Percentiles rank a stretch among this genome's conserved stretches.
Conservation (phyloP, 176 grass and related monocot genomes). For the Coix lacrymajobi region DNA sequence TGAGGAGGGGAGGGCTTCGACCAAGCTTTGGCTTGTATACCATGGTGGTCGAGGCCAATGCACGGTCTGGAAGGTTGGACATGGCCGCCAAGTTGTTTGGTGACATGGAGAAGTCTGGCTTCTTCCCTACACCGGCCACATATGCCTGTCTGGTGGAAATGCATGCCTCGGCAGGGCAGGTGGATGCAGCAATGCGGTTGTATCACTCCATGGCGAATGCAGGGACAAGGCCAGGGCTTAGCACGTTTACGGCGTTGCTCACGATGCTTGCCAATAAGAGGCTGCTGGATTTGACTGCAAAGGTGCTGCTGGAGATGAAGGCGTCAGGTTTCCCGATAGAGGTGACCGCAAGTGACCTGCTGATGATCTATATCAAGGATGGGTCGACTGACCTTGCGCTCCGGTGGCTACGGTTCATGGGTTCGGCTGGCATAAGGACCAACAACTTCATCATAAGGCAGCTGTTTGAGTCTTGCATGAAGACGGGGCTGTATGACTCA, state of each 20-base stretch:
- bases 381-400: slow-evolving; percentile 78
- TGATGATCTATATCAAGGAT: slow-evolving; percentile 98
- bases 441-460: slow-evolving; percentile 96
- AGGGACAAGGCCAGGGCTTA: slow-evolving; percentile 71
- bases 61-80: slow-evolving; percentile 68
- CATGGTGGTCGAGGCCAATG: slow-evolving; percentile 85
- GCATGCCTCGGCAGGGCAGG: slow-evolving; percentile 75
- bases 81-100: slow-evolving; percentile 48
- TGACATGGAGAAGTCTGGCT: slow-evolving; percentile 97
- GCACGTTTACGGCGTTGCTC: slow-evolving; percentile 73
- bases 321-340: slow-evolving; percentile 77
- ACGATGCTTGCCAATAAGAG: slow-evolving; percentile 79
- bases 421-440: slow-evolving; percentile 81
- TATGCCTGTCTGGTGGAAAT: slow-evolving; percentile 89
- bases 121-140: slow-evolving; percentile 77
- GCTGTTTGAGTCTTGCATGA: slow-evolving; percentile 96
- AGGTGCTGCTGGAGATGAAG: slow-evolving; percentile 93
- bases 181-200: slow-evolving; percentile 67
- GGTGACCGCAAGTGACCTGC: slow-evolving; percentile 71
- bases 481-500: slow-evolving; percentile 67
- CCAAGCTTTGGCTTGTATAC: slow-evolving; percentile 83
- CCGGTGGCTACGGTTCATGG: slow-evolving; percentile 88
- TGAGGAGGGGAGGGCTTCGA: slow-evolving; percentile 52
- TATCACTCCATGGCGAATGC: slow-evolving; percentile 90
- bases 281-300: slow-evolving; percentile 81